Percentiles rank a stretch among this genome's conserved stretches.
phyloP scores from a whole-genome alignment of 352 stramenopile genomes.

The Pythium aristosporum region DNA sequence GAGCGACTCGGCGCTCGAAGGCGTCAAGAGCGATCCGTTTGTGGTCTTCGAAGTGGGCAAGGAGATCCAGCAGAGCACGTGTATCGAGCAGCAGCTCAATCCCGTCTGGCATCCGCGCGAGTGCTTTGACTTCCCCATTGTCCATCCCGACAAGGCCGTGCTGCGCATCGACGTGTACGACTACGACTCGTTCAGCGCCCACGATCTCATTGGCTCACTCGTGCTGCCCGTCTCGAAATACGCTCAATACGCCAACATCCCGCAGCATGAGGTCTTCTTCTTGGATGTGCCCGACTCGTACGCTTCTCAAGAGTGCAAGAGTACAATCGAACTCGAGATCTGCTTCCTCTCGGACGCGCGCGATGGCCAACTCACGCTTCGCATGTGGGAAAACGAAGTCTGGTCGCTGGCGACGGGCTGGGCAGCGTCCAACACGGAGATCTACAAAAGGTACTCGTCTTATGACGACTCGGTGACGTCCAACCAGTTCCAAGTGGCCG shows the following conservation, averaged over 20 bases:
- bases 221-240: conserved; percentile 55
- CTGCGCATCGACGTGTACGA: conserved; percentile 62
- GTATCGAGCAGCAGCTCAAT: conserved; percentile 64
- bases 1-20: conserved; percentile 56
- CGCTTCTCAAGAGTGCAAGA: conserved; percentile 40
- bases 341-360: conserved; percentile 36
- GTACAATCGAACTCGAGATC: conserved; percentile 57
- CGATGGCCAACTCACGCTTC: conserved; percentile 38
- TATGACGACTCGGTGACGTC: conserved; percentile 52
- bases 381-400: conserved; percentile 68
- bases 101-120: conserved; percentile 62
- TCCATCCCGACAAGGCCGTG: conserved; percentile 40
- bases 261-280: conserved; percentile 49
- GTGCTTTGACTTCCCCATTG: conserved; percentile 56
- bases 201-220: conserved; percentile 63
- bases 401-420: conserved; percentile 51
- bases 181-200: conserved; percentile 58
- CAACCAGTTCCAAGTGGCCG: conserved; percentile 42
- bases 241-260: conserved; percentile 36
- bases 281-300: conserved; percentile 49
- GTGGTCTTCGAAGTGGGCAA: conserved; percentile 56
- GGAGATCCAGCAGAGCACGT: conserved; percentile 53
- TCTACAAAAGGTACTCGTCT: conserved; percentile 52
- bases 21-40: conserved; percentile 75
- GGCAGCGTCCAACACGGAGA: conserved; percentile 41